Base-by-base conservation (phyloP, 805 yeast genomes). In the Diddensiella caesifluorescens region DNA sequence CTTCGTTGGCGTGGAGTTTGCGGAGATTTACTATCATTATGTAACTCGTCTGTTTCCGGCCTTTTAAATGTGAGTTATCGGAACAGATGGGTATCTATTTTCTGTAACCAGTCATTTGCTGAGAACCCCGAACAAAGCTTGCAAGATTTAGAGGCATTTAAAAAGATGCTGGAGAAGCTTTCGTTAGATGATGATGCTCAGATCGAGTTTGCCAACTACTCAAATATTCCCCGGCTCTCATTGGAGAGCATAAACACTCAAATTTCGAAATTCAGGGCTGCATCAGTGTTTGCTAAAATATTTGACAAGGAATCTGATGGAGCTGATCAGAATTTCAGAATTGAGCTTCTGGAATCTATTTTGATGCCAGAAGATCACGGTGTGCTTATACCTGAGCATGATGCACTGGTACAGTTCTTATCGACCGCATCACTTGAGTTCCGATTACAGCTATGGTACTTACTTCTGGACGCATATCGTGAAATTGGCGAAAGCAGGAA, bases 401-500 rank as follows among this genome's bases (percentile, higher is more conserved):
- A 54, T 12, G 78, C 88, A 5, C 79, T 87, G 59, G 66, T 70
- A 18, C 60, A 65, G 9, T 86, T 90, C 54, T 65, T 92, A 12
- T 62, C 67, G 2, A 67, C 65, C 9, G 77, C 94, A 0, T 76
- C 92, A 0, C 65, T 82, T 18, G 80, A 76, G 18, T 71, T 87
- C 56, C 75, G 75, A 42, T 63, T 88, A 28, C 79, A 80, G 41
- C 62, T 92, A 2, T 89, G 97, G 95, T 76, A 75, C 23, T 70
- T 82, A 19, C 64, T 89, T 13, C 69, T 86, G 36, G 75, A 73
- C 48, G 71, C 72, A 42, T 84, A 82, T 51, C 56, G 61, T 10
- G 56, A 55, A 2, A 52, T 57, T 2, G 59, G 59, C 0, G 67
- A 70, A 19, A 68, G 71, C 25, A 65, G 70, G 29, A 50, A 53